Evolutionary conservation across 2,329 filamentous ascomycete genomes (phyloP).

Genomic region (Cladosporium sp.): DNA sequence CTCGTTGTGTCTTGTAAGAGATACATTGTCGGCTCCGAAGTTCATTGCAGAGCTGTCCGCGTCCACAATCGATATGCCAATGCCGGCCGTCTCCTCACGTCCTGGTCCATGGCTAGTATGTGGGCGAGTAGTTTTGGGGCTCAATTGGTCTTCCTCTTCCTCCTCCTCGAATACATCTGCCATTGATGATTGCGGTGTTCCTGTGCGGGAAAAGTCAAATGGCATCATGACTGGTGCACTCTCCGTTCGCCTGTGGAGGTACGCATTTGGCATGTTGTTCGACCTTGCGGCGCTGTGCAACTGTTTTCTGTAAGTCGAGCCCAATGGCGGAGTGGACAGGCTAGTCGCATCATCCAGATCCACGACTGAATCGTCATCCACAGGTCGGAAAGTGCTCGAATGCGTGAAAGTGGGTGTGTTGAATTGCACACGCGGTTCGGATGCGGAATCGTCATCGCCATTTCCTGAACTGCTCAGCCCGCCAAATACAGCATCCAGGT

Average conservation of each 20-base stretch:
- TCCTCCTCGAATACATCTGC: slow-evolving; percentile 85
- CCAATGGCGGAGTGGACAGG: slow-evolving; percentile 46
- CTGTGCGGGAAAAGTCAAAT: slow-evolving; percentile 52
- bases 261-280: background rate
- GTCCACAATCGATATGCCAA: slow-evolving; percentile 30
- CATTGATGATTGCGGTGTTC: slow-evolving; percentile 59
- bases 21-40: slow-evolving; percentile 3
- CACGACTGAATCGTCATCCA: slow-evolving; percentile 64
- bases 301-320: slow-evolving; percentile 44
- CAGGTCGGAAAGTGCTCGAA: slow-evolving; percentile 9
- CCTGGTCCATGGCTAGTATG: slow-evolving; percentile 25
- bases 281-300: slow-evolving; percentile 57
- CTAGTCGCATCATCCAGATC: slow-evolving; percentile 77
- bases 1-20: slow-evolving; percentile 18
- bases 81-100: slow-evolving; percentile 33
- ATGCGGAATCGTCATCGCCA: background rate
- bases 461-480: background rate
- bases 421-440: slow-evolving; percentile 13
- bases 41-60: slow-evolving; percentile 17
- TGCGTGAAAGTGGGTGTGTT: slow-evolving; percentile 13
- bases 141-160: slow-evolving; percentile 53
- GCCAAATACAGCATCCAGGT: slow-evolving; percentile 31
- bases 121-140: background rate
- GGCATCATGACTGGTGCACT: slow-evolving; percentile 75
- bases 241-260: slow-evolving; percentile 65